Conservation (phyloP, 2,329 filamentous ascomycete species). For the Conoideocrella luteorostrata region DNA sequence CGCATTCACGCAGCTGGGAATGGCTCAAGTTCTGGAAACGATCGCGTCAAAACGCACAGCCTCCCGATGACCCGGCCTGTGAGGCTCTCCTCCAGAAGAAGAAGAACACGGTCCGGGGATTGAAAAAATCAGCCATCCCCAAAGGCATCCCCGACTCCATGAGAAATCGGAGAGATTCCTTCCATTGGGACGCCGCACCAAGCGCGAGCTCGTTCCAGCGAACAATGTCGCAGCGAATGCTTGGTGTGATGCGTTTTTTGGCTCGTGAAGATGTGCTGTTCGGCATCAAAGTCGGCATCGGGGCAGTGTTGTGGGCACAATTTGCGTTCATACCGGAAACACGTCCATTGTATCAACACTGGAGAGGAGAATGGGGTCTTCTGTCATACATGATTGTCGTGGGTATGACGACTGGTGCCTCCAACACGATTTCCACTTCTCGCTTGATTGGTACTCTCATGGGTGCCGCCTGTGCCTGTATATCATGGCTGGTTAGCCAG, state of each 20-base stretch:
- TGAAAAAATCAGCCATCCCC: constrained; percentile 49
- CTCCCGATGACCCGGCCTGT: constrained; percentile 34
- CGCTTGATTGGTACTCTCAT: constrained; percentile 82
- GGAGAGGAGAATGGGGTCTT: constrained; percentile 95
- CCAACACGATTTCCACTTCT: constrained; percentile 84
- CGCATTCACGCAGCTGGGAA: constrained; percentile 62
- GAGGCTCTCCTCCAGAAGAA: constrained; percentile 33
- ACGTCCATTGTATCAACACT: constrained; percentile 73
- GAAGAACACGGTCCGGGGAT: constrained; percentile 30
- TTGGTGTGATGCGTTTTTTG: constrained; percentile 41
- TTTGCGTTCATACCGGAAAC: constrained; percentile 79
- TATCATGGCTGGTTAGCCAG: constrained; percentile 70
- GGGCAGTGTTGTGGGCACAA: constrained; percentile 81
- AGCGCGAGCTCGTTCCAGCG: constrained; percentile 38
- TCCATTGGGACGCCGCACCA: constrained; percentile 50
- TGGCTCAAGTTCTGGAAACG: constrained; percentile 75
- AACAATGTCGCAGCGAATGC: constrained; percentile 37
- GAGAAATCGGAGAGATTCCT: constrained; percentile 44
- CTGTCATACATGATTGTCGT: constrained; percentile 97
- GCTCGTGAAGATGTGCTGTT: constrained; percentile 59
- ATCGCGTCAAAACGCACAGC: not conserved
- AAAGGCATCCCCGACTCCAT: constrained; percentile 50
- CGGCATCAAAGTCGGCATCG: constrained; percentile 87
- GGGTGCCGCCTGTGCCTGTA: constrained; percentile 67
- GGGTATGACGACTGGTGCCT: constrained; percentile 93